Percentiles rank a stretch among this genome's conserved stretches.
These are phyloP conservation scores for Adenanthera pavonina DNA, from an alignment of 306 rosid species.

Conservation along the genomic window DNA sequence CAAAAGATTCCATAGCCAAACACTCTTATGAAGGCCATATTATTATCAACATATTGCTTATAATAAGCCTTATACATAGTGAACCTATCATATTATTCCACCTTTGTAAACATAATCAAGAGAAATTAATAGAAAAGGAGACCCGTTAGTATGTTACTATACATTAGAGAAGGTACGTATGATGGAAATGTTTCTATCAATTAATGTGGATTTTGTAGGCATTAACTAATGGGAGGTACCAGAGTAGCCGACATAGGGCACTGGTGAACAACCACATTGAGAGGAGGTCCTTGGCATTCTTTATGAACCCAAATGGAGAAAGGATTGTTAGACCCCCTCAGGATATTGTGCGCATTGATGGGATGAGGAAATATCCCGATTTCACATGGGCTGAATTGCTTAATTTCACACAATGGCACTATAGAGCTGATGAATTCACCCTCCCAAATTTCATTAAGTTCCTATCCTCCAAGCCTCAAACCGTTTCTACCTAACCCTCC, in stretches of 20 bases:
- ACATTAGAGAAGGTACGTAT: too few species aligned
- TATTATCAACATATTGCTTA: too few species aligned
- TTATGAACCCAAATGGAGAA: constrained; percentile 77
- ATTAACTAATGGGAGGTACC: constrained; percentile 58
- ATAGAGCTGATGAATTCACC: constrained; percentile 71
- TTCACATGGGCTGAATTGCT: constrained; percentile 78
- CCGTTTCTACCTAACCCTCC: too few species aligned
- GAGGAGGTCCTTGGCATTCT: constrained; percentile 81
- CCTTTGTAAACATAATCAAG: too few species aligned
- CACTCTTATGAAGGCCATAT: too few species aligned
- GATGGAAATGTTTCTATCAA: neutral
- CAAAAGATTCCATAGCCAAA: too few species aligned
- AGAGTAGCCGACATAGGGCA: constrained; percentile 79
- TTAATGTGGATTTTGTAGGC: constrained; percentile 47
- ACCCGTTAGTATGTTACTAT: too few species aligned
- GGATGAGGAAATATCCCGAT: constrained; percentile 61
- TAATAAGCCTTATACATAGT: too few species aligned
- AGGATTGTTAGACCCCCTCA: constrained; percentile 66
- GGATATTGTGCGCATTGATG: constrained; percentile 52
- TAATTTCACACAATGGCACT: constrained; percentile 65
- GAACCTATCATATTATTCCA: too few species aligned
- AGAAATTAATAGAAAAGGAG: too few species aligned
- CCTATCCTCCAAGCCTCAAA: constrained; percentile 42
- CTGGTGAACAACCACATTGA: constrained; percentile 53
- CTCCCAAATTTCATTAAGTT: constrained; percentile 69